Base-by-base conservation (phyloP, 2,329 filamentous ascomycete species). In the Neocatenulostroma microsporum region DNA sequence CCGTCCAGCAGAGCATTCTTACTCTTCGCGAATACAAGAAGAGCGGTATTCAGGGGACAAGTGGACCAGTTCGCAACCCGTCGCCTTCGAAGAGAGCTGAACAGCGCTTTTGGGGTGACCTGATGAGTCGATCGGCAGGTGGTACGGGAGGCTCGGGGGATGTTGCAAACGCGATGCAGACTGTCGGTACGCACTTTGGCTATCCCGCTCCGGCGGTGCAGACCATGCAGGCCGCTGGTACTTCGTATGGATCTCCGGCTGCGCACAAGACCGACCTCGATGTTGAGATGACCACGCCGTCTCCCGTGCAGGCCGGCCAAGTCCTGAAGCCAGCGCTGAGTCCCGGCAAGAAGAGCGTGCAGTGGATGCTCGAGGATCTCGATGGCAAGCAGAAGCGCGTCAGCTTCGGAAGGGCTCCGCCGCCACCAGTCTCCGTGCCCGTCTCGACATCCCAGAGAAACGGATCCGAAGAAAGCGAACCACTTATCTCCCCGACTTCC, bases 251-350 rank as follows among this genome's bases (percentile, higher is more conserved):
- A n/a, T n/a, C n/a, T n/a, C n/a, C n/a, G n/a, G n/a, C n/a, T n/a
- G n/a, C n/a, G n/a, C n/a, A n/a, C n/a, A n/a, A n/a, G n/a, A n/a
- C n/a, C n/a, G n/a, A n/a, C n/a, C n/a, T n/a, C n/a, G n/a, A n/a
- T n/a, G n/a, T n/a, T n/a, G n/a, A n/a, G n/a, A n/a, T n/a, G n/a
- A n/a, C n/a, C n/a, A n/a, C n/a, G n/a, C n/a, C n/a, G n/a, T n/a
- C n/a, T n/a, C n/a, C n/a, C n/a, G 33, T 44, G 11, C 41, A 45
- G 19, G 40, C 40, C 17, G 44, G 47, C n/a, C 47, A 51, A 27
- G 34, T 42, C 5, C 20, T 46, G 13, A 37, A 37, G n/a, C 46
- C 48, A 10, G 25, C 40, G 13, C 14, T 51, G 20, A 30, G 43
- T 21, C 38, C 44, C 2, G 36, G 34, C 10, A 43, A 41, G 13